phyloP scores from a whole-genome alignment of 768 basidiomycete genomes.

The Mycena crocata region DNA sequence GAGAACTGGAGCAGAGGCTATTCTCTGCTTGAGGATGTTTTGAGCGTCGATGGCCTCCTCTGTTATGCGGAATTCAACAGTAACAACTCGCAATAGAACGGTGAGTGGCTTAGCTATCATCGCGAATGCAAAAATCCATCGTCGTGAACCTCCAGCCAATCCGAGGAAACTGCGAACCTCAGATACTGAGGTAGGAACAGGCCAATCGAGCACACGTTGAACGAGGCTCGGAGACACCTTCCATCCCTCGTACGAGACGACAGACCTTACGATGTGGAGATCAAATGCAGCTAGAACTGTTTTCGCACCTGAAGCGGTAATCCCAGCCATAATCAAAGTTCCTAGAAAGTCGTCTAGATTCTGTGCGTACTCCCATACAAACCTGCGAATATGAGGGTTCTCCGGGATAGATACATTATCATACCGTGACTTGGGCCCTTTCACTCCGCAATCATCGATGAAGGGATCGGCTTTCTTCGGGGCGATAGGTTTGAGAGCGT shows the following conservation, averaged over 20 bases:
- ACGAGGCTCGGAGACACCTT: constrained; percentile 39
- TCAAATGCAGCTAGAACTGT: constrained; percentile 34
- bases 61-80: constrained; percentile 41
- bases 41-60: constrained; percentile 37
- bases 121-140: constrained; percentile 38
- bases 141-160: constrained; percentile 33
- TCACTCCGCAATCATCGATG: constrained; percentile 36
- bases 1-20: constrained; percentile 42
- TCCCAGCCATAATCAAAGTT: constrained; percentile 32
- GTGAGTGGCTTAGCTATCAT: constrained; percentile 37
- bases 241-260: constrained; percentile 44
- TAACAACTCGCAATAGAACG: constrained; percentile 12
- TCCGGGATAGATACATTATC: constrained; percentile 9
- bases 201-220: constrained; percentile 44
- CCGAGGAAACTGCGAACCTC: constrained; percentile 44
- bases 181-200: constrained; percentile 14
- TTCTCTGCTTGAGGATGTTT: constrained; percentile 37
- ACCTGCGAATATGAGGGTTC: constrained; percentile 3
- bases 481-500: constrained; percentile 32
- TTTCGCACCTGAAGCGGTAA: constrained; percentile 48
- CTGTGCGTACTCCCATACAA: constrained; percentile 12
- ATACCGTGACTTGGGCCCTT: constrained; percentile 33
- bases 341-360: constrained; percentile 4
- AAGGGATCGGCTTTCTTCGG: constrained; percentile 29
- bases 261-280: constrained; percentile 44